Evolutionary conservation across 2,329 filamentous ascomycete genomes (phyloP), one percentile per base, ranked within the genome.

Genomic region (Chaetomiaceae sp.): DNA sequence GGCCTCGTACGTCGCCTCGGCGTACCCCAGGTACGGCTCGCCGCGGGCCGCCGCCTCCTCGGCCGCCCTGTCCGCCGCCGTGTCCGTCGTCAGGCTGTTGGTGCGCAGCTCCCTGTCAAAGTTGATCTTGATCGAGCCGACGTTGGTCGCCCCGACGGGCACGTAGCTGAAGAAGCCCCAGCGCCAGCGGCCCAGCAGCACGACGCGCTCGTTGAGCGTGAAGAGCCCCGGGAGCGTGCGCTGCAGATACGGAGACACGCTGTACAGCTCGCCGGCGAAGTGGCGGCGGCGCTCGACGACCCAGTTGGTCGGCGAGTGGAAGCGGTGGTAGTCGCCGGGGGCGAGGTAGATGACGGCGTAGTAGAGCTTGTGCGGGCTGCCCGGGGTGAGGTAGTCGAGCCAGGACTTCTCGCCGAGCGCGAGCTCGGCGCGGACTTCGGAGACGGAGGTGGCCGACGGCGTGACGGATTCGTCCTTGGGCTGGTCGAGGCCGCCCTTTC

Each of bases 131-230:
- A 99, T 97, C 53, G 88, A 95, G 50, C 93, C 93, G 39, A 99
- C 93, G 63, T 99, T 99, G 19, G 93, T 99, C 7, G 93, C 93
- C 56, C 93, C 93, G 30, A 99, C 93, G 13, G 95, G 91, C 0
- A 89, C 92, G 71, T 90, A 96, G 59, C 85, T 87, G 76, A 99
- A 99, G 79, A 99, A 97, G 16, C 93, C 93, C 81, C 89, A 95
- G 50, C 91, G 86, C 93, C 93, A 99, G 52, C 90, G 81, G 16
- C 93, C 93, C 1, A 99, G 78, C 0, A 99, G 81, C 1, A 95
- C 93, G 20, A 99, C 89, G 48, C 93, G 85, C 72, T 99, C 93
- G 69, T 99, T 99, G 17, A 99, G 77, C 0, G 92, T 96, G 73
- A 99, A 99, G 1, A 99, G 81, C 2, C 92, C 92, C 0, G 93